A percentile compares a stretch with the other conserved stretches of the same genome.
phyloP scores from a whole-genome alignment of 2,329 filamentous ascomycete genomes.

The Cercospora beticola region DNA sequence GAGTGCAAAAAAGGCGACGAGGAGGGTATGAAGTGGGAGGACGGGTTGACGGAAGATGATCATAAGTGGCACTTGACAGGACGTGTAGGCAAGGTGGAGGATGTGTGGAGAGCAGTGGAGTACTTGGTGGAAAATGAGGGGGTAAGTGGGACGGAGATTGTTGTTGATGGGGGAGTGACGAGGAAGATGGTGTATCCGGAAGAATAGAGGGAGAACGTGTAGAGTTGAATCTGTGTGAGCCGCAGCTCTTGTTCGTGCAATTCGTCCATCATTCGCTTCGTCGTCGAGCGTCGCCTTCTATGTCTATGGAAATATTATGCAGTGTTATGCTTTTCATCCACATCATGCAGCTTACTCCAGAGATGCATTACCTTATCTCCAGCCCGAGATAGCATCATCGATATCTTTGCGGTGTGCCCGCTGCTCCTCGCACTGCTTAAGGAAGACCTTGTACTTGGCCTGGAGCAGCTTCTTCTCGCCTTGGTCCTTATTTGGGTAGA shows the following conservation, averaged over 20 bases:
- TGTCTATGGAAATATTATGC: conserved; percentile 6
- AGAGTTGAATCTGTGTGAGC: not conserved
- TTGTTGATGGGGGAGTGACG: conserved; percentile 48
- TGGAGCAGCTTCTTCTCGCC: conserved; percentile 76
- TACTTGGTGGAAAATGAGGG: conserved; percentile 44
- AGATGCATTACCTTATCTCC: conserved; percentile 25
- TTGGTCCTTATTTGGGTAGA: conserved; percentile 69
- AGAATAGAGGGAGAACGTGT: not conserved
- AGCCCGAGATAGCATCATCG: conserved; percentile 55
- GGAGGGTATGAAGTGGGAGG: conserved; percentile 46
- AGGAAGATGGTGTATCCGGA: conserved; percentile 21
- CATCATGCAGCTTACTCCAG: not conserved
- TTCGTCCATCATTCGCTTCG: not conserved
- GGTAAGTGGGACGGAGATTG: conserved; percentile 48
- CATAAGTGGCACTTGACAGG: conserved; percentile 52
- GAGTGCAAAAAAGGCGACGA: conserved; percentile 46
- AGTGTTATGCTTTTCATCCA: not conserved
- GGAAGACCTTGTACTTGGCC: conserved; percentile 92
- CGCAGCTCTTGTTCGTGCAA: not conserved
- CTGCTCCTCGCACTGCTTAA: conserved; percentile 87
- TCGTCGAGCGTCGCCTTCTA: not conserved
- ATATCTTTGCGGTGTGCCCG: conserved; percentile 76
- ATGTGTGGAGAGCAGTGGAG: conserved; percentile 45
- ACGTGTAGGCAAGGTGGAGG: conserved; percentile 52
- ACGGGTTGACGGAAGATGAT: conserved; percentile 48